A percentile compares a stretch with the other conserved stretches of the same genome.
phyloP scores from a whole-genome alignment of 2,329 filamentous ascomycete genomes.

The Ceratocystis colombiana region DNA sequence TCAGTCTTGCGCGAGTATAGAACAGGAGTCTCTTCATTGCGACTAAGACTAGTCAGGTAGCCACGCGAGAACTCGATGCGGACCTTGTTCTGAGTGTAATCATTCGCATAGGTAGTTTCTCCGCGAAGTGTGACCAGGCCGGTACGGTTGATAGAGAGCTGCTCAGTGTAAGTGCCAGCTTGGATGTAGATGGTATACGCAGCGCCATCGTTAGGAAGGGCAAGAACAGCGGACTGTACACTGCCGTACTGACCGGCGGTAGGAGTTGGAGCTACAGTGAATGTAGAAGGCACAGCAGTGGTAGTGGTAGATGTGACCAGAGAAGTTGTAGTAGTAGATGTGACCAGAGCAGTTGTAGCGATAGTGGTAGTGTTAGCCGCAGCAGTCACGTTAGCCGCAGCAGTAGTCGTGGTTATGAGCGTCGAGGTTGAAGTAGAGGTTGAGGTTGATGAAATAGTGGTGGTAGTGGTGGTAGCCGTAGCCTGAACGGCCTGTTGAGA shows the following conservation, averaged over 20 bases:
- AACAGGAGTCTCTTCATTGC: constrained; percentile 45
- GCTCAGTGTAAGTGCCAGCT: constrained; percentile 49
- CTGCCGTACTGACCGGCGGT: constrained; percentile 28
- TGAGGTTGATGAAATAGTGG: neutral
- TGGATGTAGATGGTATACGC: constrained; percentile 34
- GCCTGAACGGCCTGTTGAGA: neutral
- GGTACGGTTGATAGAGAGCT: constrained; percentile 45
- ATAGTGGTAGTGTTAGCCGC: neutral
- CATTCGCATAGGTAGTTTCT: constrained; percentile 43
- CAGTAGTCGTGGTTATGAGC: neutral
- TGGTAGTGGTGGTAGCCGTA: constrained; percentile 9
- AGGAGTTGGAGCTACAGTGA: constrained; percentile 17
- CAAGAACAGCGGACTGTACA: constrained; percentile 28
- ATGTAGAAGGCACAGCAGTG: constrained; percentile 11
- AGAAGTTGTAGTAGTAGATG: neutral
- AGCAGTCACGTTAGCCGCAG: neutral
- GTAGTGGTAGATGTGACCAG: neutral
- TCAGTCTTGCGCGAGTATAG: constrained; percentile 31
- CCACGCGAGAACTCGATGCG: constrained; percentile 38
- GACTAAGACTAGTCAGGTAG: constrained; percentile 15
- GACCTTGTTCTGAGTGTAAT: constrained; percentile 48
- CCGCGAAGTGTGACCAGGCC: constrained; percentile 49
- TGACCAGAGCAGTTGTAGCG: neutral
- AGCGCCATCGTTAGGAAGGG: constrained; percentile 27
- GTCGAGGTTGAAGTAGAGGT: neutral